Evolutionary conservation across 2,329 filamentous ascomycete genomes (phyloP).

Genomic region (Albophoma yamanashiensis): DNA sequence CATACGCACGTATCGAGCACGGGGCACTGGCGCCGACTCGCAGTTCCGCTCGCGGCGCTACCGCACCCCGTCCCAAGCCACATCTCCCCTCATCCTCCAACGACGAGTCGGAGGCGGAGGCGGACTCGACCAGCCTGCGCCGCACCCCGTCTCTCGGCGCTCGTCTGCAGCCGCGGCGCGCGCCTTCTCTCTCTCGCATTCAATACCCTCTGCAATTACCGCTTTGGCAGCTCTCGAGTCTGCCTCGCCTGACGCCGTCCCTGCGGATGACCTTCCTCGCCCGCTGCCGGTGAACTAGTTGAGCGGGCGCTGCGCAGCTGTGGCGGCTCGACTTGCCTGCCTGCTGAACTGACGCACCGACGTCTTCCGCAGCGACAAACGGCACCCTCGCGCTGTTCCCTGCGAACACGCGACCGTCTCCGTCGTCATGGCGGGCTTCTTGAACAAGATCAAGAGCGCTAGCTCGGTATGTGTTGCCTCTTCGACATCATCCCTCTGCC

Average conservation of each 20-base stretch:
- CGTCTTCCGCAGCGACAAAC: conserved; percentile 2
- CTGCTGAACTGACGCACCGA: conserved; percentile 2
- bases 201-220: neutral
- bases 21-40: neutral
- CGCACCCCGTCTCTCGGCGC: neutral
- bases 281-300: conserved; percentile 15
- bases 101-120: neutral
- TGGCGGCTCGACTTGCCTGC: conserved; percentile 15
- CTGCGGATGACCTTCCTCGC: conserved; percentile 3
- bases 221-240: neutral
- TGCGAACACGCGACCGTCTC: conserved; percentile 11
- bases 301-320: conserved; percentile 24
- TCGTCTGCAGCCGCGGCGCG: neutral
- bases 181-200: neutral
- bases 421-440: conserved; percentile 42
- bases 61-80: neutral
- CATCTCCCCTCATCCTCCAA: neutral
- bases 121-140: neutral
- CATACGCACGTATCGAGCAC: neutral
- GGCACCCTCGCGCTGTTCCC: neutral
- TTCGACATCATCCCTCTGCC: neutral
- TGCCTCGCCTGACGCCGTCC: neutral
- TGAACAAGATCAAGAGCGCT: conserved; percentile 47
- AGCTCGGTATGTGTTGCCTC: conserved; percentile 36
- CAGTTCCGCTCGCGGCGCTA: neutral